Evolutionary conservation across 192 early-diverging fungal species (phyloP).

Genomic region (Podila epicladia): DNA sequence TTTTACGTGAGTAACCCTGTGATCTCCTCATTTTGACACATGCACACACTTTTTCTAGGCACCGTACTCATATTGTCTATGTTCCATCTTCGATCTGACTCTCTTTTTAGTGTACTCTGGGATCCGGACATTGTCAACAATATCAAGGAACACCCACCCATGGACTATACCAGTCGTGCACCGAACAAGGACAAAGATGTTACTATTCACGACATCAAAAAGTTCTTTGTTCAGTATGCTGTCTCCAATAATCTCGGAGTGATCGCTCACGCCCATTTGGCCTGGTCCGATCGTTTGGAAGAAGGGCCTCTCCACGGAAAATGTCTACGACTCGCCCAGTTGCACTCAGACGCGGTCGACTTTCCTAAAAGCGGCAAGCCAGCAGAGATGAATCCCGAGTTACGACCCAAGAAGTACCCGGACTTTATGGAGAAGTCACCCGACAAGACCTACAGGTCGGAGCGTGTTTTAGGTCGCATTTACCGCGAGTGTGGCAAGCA

Average conservation of each 20-base stretch:
- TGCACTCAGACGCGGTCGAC: slow-evolving; percentile 81
- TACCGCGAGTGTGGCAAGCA: slow-evolving; percentile 59
- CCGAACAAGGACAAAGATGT: slow-evolving; percentile 52
- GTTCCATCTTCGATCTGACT: not conserved
- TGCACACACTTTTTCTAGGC: not conserved
- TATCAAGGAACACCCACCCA: slow-evolving; percentile 49
- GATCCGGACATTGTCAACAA: slow-evolving; percentile 59
- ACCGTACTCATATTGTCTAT: not conserved
- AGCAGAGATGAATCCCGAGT: slow-evolving; percentile 53
- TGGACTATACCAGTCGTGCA: slow-evolving; percentile 62
- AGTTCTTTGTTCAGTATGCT: slow-evolving; percentile 76
- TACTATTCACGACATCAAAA: slow-evolving; percentile 57
- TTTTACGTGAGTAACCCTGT: not conserved
- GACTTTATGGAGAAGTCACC: slow-evolving; percentile 79
- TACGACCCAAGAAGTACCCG: slow-evolving; percentile 60
- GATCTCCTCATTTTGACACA: not conserved
- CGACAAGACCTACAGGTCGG: slow-evolving; percentile 61
- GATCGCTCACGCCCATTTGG: slow-evolving; percentile 77
- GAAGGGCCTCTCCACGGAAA: slow-evolving; percentile 59
- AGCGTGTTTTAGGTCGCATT: slow-evolving; percentile 62
- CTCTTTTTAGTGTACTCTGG: slow-evolving; percentile 59
- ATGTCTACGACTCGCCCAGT: slow-evolving; percentile 68
- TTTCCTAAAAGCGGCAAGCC: slow-evolving; percentile 76
- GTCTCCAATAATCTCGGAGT: slow-evolving; percentile 69
- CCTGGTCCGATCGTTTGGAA: slow-evolving; percentile 60